These are phyloP conservation scores for Eruca vesicaria DNA, from an alignment of 441 rosid genomes.

Conservation along the genomic window DNA sequence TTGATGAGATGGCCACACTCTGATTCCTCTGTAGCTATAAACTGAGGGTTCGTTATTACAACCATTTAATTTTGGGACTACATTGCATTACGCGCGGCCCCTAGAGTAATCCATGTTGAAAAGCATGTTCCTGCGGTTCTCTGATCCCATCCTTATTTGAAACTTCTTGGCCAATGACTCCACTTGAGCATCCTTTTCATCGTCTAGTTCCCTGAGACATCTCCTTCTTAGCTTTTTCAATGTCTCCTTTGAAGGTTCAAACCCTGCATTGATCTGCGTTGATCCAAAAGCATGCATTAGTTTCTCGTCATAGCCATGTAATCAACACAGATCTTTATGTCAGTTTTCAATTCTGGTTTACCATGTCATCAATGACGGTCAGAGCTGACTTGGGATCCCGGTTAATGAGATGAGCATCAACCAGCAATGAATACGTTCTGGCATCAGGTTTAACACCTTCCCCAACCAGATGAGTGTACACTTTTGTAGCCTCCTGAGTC, in stretches of 20 bases:
- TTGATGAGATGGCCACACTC: slow-evolving; percentile 1
- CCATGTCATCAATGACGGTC: slow-evolving; percentile 71
- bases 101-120: slow-evolving; percentile 70
- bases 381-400: slow-evolving; percentile 87
- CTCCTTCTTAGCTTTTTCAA: slow-evolving; percentile 82
- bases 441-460: slow-evolving; percentile 83
- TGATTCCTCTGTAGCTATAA: background rate
- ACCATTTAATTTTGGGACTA: too few relatives aligned
- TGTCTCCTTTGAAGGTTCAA: slow-evolving; percentile 73
- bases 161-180: slow-evolving; percentile 56
- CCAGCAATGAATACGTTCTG: slow-evolving; percentile 72
- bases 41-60: too few relatives aligned
- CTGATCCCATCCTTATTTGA: slow-evolving; percentile 61
- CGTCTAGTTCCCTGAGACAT: slow-evolving; percentile 76
- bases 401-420: slow-evolving; percentile 85
- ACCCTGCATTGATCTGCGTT: slow-evolving; percentile 77
- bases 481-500: slow-evolving; percentile 86
- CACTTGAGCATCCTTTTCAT: slow-evolving; percentile 60
- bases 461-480: slow-evolving; percentile 75
- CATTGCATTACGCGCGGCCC: slow-evolving; percentile 39
- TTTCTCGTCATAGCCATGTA: slow-evolving; percentile 16
- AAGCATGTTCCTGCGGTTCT: slow-evolving; percentile 69
- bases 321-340: background rate
- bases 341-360: slow-evolving; percentile 26
- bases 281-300: slow-evolving; percentile 3